Evolutionary conservation across 2,329 filamentous ascomycete genomes (phyloP), one percentile per base, ranked within the genome.

Genomic region (Trichoderma oligosporum): DNA sequence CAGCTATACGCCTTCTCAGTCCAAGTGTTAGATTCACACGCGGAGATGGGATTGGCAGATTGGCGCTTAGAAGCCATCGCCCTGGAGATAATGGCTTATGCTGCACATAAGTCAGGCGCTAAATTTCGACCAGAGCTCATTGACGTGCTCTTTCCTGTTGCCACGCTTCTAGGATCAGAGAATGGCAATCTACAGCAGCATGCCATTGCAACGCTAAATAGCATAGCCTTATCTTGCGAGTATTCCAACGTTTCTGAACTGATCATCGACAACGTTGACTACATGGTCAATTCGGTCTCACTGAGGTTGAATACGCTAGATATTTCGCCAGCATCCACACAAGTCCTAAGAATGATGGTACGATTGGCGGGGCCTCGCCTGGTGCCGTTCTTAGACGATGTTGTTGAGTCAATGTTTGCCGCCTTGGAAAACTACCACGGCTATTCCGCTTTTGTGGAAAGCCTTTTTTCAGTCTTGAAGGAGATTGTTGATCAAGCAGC

Each of bases 391-490:
- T 77, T 99, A 1, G 93, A 97, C 67, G 94, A 99, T 67, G 83
- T 96, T 1, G 85, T 97, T 3, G 88, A 86, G 4, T 93, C 90
- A 0, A 91, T 99, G 36, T 97, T 99, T 70, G 88, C 89, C 0
- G 91, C 92, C 0, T 75, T 99, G n/a, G 91, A 97, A 63, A 89
- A 91, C 66, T 99, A 94, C 65, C 94, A 99, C 66, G 94, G 94
- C 1, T 97, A 99, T 69, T 86, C 91, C 0, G 75, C 81, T 16
- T 85, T 99, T 57, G 92, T 96, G 1, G 91, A 96, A 67, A 82
- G 86, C 44, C 76, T 99, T 5, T 99, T 97, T 69, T 77, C 82
- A 1, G 91, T 96, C 0, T 75, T 99, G 4, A 86, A 84, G 54
- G 89, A 91, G 59, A 84, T 97, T 57, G 90, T 94, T 9, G 84